These are phyloP conservation scores for Henckelia pumila DNA, from an alignment of 257 asterid genomes.

Conservation along the genomic window DNA sequence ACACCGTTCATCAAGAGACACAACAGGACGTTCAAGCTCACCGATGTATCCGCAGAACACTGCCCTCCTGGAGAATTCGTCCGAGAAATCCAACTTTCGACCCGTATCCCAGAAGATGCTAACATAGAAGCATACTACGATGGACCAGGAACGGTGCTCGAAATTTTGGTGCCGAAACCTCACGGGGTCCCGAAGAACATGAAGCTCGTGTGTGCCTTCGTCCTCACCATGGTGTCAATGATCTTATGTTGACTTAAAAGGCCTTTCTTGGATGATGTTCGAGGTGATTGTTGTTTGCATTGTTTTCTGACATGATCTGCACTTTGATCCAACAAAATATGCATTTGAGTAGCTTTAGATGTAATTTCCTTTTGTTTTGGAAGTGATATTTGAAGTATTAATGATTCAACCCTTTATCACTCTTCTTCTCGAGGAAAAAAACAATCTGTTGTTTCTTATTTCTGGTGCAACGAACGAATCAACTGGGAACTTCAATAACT, in stretches of 20 bases:
- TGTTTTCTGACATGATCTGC: slow-evolving; percentile 13
- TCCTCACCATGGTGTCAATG: slow-evolving; percentile 65
- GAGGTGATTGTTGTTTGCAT: slow-evolving; percentile 21
- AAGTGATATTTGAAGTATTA: background rate
- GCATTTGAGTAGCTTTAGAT: background rate
- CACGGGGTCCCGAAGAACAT: slow-evolving; percentile 77
- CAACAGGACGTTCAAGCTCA: slow-evolving; percentile 75
- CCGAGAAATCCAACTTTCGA: slow-evolving; percentile 73
- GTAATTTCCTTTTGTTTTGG: background rate
- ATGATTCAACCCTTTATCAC: background rate
- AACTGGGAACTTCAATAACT: no score
- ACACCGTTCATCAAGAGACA: slow-evolving; percentile 70
- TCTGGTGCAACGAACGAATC: background rate
- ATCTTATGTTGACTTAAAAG: slow-evolving; percentile 64
- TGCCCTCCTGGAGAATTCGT: slow-evolving; percentile 95
- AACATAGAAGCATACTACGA: slow-evolving; percentile 82
- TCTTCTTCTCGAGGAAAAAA: background rate
- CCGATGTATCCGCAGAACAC: slow-evolving; percentile 69
- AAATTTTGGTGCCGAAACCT: slow-evolving; percentile 85
- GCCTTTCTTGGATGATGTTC: slow-evolving; percentile 10
- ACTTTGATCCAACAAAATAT: background rate
- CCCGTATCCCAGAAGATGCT: slow-evolving; percentile 91
- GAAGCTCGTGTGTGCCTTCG: slow-evolving; percentile 89
- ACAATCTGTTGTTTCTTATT: no score
- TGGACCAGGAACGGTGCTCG: slow-evolving; percentile 73